Evolutionary conservation across 176 grass and related monocot genomes (phyloP).

Genomic region (Paspalum notatum): DNA sequence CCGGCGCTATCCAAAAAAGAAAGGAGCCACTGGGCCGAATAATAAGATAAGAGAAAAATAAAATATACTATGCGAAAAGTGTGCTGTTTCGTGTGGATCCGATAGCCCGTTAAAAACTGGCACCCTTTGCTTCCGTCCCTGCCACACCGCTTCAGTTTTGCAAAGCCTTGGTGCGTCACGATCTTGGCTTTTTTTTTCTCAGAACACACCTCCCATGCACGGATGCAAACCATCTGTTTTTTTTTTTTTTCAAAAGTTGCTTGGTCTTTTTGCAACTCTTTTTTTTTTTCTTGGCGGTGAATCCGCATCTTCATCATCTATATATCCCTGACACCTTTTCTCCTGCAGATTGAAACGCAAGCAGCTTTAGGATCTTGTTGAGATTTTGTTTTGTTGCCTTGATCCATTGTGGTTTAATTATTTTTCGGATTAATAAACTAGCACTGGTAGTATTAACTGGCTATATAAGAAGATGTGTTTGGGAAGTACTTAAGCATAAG

Average conservation of each 20-base stretch:
- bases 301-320: no score
- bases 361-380: neutral
- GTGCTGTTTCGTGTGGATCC: no score
- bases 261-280: constrained; percentile 28
- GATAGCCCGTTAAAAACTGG: neutral
- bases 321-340: neutral
- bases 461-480: no score
- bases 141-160: neutral
- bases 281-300: no score
- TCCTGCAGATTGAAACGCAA: neutral
- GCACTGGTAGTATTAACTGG: no score
- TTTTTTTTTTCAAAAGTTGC: constrained; percentile 10
- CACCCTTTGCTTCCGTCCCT: neutral
- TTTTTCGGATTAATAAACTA: no score
- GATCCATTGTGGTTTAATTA: neutral
- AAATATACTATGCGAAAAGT: no score
- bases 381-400: neutral
- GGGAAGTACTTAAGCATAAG: neutral
- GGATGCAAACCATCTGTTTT: neutral
- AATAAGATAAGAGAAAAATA: no score
- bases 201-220: neutral
- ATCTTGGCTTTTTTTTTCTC: neutral
- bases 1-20: neutral
- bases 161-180: neutral
- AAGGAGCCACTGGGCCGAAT: neutral